Evolutionary conservation across 352 stramenopile species (phyloP), one percentile per base, ranked within the genome.

Genomic region (Phytophthora fragariaefolia): DNA sequence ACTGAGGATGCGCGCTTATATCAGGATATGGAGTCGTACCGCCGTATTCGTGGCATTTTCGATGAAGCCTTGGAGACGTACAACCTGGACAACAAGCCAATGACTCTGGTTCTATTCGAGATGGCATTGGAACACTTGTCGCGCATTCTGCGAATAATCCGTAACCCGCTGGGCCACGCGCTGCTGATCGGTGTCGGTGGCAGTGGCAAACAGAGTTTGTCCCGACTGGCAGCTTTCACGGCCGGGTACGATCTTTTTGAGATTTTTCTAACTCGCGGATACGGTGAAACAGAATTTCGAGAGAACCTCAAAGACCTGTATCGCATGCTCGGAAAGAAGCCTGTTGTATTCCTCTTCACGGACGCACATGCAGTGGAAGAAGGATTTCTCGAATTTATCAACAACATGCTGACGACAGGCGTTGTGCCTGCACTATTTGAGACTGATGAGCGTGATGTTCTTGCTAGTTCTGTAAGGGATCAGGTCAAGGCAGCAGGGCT

Each of bases 401-500:
- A 99, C 79, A 99, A 99, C 62, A 98, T 99, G 91, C 78, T 99
- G 6, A 98, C 95, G 0, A 98, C 95, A 0, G 96, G 96, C 1
- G 95, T 97, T 75, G 95, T 98, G 10, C 93, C 95, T 1, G 94
- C 92, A 2, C 66, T 99, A 2, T 98, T 98, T 68, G 93, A 97
- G 51, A 75, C 91, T 20, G 93, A 98, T 38, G 96, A 99, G 61
- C 91, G 93, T 38, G 96, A 98, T 46, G 77, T 74, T 8, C 74
- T 98, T 2, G 83, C 83, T 2, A 89, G 82, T 20, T 85, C 79
- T 1, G 87, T 99, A 26, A 82, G 95, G 7, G 82, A 93, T 47
- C 86, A 97, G 68, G 91, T 98, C 34, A 98, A 98, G 62, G 80
- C 86, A 5, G 78, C 84, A 0, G 95, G 95, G 1, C 63, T 98